Conservation (phyloP, 495 filamentous ascomycete species). For the Trichoderma reesei region DNA sequence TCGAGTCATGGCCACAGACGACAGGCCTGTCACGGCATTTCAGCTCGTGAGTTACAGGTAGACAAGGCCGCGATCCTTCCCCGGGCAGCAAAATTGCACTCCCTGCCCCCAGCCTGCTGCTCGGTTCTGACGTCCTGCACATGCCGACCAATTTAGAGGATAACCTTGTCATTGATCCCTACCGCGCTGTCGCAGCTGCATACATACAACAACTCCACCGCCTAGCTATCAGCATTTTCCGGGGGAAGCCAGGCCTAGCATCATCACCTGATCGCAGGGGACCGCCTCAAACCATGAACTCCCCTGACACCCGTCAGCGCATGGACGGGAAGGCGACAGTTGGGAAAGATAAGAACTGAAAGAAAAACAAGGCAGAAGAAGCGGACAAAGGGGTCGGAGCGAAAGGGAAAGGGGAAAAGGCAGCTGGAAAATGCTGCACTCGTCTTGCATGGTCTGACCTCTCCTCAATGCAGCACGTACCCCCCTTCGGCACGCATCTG, state of each 20-base stretch:
- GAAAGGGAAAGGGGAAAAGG: background rate
- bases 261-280: conserved; percentile 1
- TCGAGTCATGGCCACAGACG: background rate
- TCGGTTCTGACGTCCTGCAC: background rate
- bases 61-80: background rate
- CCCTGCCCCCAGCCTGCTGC: background rate
- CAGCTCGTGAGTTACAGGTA: background rate
- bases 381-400: background rate
- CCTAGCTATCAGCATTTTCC: background rate
- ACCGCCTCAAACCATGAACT: background rate
- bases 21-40: background rate
- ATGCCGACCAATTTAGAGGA: background rate
- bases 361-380: background rate
- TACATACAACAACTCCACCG: conserved; percentile 6
- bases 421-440: background rate
- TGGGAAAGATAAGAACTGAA: background rate
- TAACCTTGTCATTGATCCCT: conserved; percentile 2
- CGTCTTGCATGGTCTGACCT: conserved; percentile 6
- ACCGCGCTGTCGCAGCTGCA: background rate
- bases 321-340: too few species aligned
- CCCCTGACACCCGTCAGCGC: background rate
- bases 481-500: conserved; percentile 1
- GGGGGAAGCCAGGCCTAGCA: background rate
- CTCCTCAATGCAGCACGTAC: background rate
- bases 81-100: background rate